Evolutionary conservation across 345 rosid genomes (phyloP).

Genomic region (Brassica napus): DNA sequence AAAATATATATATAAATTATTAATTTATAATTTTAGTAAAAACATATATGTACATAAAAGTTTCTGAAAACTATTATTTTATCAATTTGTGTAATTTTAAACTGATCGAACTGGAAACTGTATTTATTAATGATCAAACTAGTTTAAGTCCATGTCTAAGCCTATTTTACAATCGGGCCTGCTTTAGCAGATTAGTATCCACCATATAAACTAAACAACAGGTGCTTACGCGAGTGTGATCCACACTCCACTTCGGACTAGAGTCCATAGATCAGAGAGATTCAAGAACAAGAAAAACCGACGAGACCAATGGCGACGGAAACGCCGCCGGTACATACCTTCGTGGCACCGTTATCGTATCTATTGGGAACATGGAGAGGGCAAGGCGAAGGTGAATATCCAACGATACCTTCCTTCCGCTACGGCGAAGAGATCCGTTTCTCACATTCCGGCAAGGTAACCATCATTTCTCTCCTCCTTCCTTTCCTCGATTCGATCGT

Average conservation of each 20-base stretch:
- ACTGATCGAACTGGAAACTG: no score
- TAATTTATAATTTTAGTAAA: no score
- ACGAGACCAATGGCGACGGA: conserved; percentile 16
- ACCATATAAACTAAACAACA: not conserved
- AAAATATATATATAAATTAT: no score
- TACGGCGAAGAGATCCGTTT: conserved; percentile 73
- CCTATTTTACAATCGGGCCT: no score
- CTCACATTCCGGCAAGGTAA: conserved; percentile 58
- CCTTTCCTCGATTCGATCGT: not conserved
- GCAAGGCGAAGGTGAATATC: conserved; percentile 66
- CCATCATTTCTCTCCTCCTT: not conserved
- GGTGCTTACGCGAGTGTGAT: not conserved
- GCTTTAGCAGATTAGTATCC: no score
- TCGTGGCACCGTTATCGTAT: conserved; percentile 55
- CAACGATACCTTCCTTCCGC: conserved; percentile 59
- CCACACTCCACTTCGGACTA: not conserved
- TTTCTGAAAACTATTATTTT: no score
- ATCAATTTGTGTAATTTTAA: no score
- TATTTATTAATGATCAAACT: no score
- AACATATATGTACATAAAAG: no score
- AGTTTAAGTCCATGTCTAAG: no score
- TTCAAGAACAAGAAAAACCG: not conserved
- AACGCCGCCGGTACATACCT: conserved; percentile 49
- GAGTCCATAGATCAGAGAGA: not conserved
- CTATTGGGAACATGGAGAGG: conserved; percentile 80